These are phyloP conservation scores for Blastomyces parvus DNA, from an alignment of 2,329 filamentous ascomycete species.

Conservation along the genomic window DNA sequence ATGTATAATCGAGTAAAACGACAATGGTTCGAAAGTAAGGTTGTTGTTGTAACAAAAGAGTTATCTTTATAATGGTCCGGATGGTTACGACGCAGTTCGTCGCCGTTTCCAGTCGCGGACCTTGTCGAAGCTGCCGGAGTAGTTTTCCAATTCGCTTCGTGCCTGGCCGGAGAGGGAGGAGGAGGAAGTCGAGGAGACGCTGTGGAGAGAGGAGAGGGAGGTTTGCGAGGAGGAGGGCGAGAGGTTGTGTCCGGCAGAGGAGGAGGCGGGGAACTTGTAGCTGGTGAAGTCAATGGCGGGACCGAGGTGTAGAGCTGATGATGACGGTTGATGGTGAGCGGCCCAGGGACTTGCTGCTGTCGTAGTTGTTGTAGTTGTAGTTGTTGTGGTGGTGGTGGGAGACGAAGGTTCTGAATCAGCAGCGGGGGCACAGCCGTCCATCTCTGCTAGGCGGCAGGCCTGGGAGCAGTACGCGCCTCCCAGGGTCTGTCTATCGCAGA, in stretches of 20 bases:
- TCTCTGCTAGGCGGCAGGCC: slow-evolving; percentile 76
- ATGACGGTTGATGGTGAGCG: slow-evolving; percentile 1
- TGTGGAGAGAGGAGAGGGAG: slow-evolving; percentile 71
- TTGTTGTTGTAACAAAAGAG: not conserved
- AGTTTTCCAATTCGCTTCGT: slow-evolving; percentile 69
- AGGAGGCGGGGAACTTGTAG: not conserved
- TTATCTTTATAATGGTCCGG: not conserved
- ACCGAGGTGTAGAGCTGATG: too few relatives aligned
- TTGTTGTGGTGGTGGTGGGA: slow-evolving; percentile 17
- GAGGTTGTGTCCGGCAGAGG: slow-evolving; percentile 5
- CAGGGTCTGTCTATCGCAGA: slow-evolving; percentile 82
- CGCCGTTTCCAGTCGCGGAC: slow-evolving; percentile 47
- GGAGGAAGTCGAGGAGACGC: slow-evolving; percentile 49
- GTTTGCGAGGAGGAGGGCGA: slow-evolving; percentile 67
- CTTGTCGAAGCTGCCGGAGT: slow-evolving; percentile 82
- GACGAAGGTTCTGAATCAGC: slow-evolving; percentile 33
- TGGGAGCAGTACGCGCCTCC: slow-evolving; percentile 85
- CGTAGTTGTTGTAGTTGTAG: too few relatives aligned
- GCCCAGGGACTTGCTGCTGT: slow-evolving; percentile 17
- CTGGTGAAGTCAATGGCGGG: slow-evolving; percentile 3
- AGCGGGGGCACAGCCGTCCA: slow-evolving; percentile 56
- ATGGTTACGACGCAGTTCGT: slow-evolving; percentile 23
- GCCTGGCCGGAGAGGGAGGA: slow-evolving; percentile 62
- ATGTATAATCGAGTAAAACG: not conserved
- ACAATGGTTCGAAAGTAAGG: slow-evolving; percentile 1